Percentiles rank a stretch among this genome's conserved stretches.
phyloP scores from a whole-genome alignment of 345 rosid genomes.

The Eutrema japonicum region DNA sequence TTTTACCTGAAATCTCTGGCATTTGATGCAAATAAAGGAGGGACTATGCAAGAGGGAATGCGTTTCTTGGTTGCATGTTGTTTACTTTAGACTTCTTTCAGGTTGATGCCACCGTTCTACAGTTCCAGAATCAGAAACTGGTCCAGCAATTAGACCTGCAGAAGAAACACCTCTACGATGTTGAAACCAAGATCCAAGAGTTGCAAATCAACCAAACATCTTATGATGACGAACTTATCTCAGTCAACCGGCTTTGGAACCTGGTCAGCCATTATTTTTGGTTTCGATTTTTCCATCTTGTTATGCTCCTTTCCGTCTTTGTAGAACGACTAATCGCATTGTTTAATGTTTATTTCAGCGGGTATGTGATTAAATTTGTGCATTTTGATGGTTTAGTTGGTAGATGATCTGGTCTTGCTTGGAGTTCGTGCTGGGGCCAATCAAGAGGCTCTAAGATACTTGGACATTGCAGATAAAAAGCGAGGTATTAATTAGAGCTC shows the following conservation, averaged over 20 bases:
- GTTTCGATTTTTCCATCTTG: not conserved
- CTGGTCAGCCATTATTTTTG: slow-evolving; percentile 38
- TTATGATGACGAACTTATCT: slow-evolving; percentile 66
- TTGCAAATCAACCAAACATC: slow-evolving; percentile 61
- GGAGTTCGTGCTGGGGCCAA: slow-evolving; percentile 75
- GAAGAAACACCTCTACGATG: slow-evolving; percentile 69
- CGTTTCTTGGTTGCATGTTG: not conserved
- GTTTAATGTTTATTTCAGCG: not conserved
- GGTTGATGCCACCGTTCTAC: slow-evolving; percentile 85
- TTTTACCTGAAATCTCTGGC: not conserved
- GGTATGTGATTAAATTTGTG: slow-evolving; percentile 10
- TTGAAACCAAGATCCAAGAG: slow-evolving; percentile 62
- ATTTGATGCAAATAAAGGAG: not conserved
- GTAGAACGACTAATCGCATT: not conserved
- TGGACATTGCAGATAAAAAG: slow-evolving; percentile 52
- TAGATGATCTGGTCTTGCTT: slow-evolving; percentile 79
- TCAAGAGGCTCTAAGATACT: slow-evolving; percentile 47
- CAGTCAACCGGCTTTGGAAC: slow-evolving; percentile 73
- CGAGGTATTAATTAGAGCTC: slow-evolving; percentile 53
- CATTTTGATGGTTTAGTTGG: slow-evolving; percentile 61
- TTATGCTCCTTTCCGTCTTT: slow-evolving; percentile 4
- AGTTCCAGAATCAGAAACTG: slow-evolving; percentile 79
- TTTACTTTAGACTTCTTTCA: slow-evolving; percentile 30
- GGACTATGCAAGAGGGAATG: not conserved
- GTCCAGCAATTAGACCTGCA: slow-evolving; percentile 78